These are phyloP conservation scores for Diaporthe sp. DNA, from an alignment of 2,329 filamentous ascomycete species.

Conservation along the genomic window DNA sequence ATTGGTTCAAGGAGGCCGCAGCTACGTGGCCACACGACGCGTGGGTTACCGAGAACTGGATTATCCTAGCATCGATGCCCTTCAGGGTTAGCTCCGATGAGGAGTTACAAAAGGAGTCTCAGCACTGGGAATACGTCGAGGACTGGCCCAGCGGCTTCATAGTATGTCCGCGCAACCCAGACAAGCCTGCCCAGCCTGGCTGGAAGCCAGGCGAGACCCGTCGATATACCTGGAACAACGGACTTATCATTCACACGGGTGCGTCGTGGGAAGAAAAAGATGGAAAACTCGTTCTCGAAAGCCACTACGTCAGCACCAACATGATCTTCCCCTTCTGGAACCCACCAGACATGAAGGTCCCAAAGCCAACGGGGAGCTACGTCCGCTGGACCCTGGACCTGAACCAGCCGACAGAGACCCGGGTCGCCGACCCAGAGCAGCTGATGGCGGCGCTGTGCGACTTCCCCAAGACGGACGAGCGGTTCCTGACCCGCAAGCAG, in stretches of 20 bases:
- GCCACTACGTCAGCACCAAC: conserved; percentile 14
- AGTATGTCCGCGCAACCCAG: not conserved
- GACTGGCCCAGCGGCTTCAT: conserved; percentile 7
- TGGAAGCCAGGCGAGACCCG: conserved; percentile 11
- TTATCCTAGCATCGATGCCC: not conserved
- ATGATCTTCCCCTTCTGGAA: conserved; percentile 13
- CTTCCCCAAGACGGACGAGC: conserved; percentile 18
- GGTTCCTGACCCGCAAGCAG: not conserved
- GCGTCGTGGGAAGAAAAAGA: not conserved
- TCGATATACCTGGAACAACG: conserved; percentile 10
- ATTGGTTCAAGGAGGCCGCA: conserved; percentile 6
- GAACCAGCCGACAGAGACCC: not conserved
- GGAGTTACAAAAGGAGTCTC: not conserved
- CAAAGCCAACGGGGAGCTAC: not conserved
- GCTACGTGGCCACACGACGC: conserved; percentile 11
- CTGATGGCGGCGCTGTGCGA: not conserved
- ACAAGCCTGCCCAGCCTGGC: not conserved
- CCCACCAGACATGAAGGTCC: not conserved
- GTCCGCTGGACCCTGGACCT: conserved; percentile 2
- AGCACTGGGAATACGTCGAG: conserved; percentile 10
- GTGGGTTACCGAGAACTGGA: conserved; percentile 10
- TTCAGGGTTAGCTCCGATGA: not conserved
- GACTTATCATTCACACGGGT: not conserved
- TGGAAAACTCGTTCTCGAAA: not conserved
- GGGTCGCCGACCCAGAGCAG: not conserved